phyloP scores from a whole-genome alignment of 2,329 filamentous ascomycete genomes.

The Aschersonia sp. region DNA sequence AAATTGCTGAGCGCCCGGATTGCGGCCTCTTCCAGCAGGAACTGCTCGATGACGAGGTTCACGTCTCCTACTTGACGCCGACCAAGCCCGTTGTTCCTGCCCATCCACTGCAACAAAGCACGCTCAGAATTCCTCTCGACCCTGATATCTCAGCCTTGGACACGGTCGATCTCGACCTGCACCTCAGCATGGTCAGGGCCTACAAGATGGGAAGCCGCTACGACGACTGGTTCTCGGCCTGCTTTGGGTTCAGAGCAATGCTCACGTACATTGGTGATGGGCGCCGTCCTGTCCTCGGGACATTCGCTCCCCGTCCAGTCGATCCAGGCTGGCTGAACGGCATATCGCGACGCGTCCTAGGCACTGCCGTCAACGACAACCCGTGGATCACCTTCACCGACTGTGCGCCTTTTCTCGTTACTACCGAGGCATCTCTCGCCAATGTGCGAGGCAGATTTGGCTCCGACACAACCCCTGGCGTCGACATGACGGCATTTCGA shows the following conservation, averaged over 20 bases:
- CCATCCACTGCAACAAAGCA: constrained; percentile 18
- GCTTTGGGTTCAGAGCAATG: constrained; percentile 46
- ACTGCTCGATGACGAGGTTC: constrained; percentile 25
- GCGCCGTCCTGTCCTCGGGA: constrained; percentile 46
- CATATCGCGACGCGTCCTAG: constrained; percentile 17
- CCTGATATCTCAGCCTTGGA: constrained; percentile 33
- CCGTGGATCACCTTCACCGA: constrained; percentile 57
- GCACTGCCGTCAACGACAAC: constrained; percentile 13
- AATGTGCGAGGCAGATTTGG: constrained; percentile 46
- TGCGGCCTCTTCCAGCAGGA: constrained; percentile 51
- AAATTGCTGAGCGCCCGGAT: constrained; percentile 39
- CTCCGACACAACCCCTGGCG: constrained; percentile 15
- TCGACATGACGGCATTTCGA: constrained; percentile 57
- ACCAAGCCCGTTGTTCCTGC: constrained; percentile 22
- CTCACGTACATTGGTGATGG: constrained; percentile 53
- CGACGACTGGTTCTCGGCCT: constrained; percentile 52
- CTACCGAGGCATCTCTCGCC: constrained; percentile 54
- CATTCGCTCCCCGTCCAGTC: constrained; percentile 22
- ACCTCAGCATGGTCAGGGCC: constrained; percentile 40
- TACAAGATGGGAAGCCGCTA: constrained; percentile 49
- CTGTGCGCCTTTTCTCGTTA: constrained; percentile 59
- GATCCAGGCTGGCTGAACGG: constrained; percentile 18
- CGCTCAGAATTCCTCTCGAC: constrained; percentile 40
- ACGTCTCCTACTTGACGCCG: constrained; percentile 28
- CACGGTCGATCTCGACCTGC: constrained; percentile 39